These are phyloP conservation scores for Rhizoctonia solani DNA, from an alignment of 1,284 basidiomycete genomes.

Conservation along the genomic window DNA sequence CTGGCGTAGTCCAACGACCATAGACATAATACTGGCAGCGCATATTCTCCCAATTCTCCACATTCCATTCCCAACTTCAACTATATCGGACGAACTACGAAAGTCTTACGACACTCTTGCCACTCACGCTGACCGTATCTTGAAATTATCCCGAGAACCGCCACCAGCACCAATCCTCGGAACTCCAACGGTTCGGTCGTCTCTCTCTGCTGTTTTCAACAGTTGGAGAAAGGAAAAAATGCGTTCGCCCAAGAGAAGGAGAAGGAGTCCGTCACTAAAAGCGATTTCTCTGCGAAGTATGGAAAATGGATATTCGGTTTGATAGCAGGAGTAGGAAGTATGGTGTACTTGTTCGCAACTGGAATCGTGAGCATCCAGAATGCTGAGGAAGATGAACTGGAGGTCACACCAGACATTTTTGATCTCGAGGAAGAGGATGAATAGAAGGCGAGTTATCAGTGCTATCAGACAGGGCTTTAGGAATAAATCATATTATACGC, in stretches of 20 bases:
- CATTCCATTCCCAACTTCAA: conserved; percentile 63
- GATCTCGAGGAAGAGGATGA: conserved; percentile 6
- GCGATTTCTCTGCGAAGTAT: conserved; percentile 8
- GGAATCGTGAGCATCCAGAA: conserved; percentile 23
- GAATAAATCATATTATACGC: neutral
- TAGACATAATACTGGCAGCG: conserved; percentile 68
- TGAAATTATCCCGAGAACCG: neutral
- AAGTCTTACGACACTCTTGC: conserved; percentile 61
- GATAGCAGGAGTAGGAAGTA: conserved; percentile 19
- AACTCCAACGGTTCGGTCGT: conserved; percentile 9
- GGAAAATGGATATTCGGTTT: conserved; percentile 22
- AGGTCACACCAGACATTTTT: neutral
- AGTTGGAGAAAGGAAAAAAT: conserved; percentile 14
- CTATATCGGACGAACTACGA: conserved; percentile 57
- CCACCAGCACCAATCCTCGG: conserved; percentile 3
- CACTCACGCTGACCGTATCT: conserved; percentile 55
- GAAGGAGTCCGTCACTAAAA: conserved; percentile 4
- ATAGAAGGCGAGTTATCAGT: neutral
- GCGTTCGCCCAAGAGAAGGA: conserved; percentile 23
- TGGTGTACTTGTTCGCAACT: conserved; percentile 16
- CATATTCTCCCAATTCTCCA: conserved; percentile 63
- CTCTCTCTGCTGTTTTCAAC: conserved; percentile 9
- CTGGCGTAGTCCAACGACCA: conserved; percentile 55
- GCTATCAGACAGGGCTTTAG: neutral
- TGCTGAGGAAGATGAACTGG: conserved; percentile 6